Evolutionary conservation across 306 rosid species (phyloP), one percentile per base, ranked within the genome.

Genomic region (Sicyos edulis): DNA sequence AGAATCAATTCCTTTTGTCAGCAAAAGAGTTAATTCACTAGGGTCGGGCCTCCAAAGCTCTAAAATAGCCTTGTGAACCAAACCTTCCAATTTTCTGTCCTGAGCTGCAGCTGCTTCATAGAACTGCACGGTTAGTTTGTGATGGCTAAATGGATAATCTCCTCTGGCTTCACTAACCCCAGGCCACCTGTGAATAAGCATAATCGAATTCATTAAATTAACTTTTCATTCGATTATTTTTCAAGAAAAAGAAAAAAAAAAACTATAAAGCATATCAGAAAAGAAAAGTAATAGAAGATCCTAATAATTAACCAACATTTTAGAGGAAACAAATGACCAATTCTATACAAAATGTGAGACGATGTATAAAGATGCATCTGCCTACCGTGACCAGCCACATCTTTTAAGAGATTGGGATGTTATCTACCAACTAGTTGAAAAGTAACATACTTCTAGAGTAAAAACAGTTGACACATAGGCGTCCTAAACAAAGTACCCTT

Each of bases 71-170:
- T 91, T 93, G 88, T 93, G 99, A 80, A 93, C 99, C 82, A 93
- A 81, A 61, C 95, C 95, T 91, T 93, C 99, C 85, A 93, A 81
- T 78, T 93, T 93, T 80, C 99, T 85, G 78, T 93, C 99, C 87
- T 93, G 99, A 62, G 99, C 97, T 70, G 99, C 96, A 86, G 97
- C 80, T 76, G 89, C 90, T 89, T 93, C 99, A 80, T 91, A 93
- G 80, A 93, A 91, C 72, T 91, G 97, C 78, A 91, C 99, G 62
- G 97, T 91, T 82, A 93, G 88, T 82, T 93, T 93, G 83, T 93
- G 99, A 85, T 93, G 99, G 86, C 99, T 93, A 85, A 93, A 93
- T 57, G 99, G 99, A 81, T 93, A 93, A 80, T 93, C 99, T 70
- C 97, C 99, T 83, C 97, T 86, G 78, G 97, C 97, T 73, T 82